These are phyloP conservation scores for Pythium periplocum DNA, from an alignment of 352 stramenopile genomes.

Conservation along the genomic window DNA sequence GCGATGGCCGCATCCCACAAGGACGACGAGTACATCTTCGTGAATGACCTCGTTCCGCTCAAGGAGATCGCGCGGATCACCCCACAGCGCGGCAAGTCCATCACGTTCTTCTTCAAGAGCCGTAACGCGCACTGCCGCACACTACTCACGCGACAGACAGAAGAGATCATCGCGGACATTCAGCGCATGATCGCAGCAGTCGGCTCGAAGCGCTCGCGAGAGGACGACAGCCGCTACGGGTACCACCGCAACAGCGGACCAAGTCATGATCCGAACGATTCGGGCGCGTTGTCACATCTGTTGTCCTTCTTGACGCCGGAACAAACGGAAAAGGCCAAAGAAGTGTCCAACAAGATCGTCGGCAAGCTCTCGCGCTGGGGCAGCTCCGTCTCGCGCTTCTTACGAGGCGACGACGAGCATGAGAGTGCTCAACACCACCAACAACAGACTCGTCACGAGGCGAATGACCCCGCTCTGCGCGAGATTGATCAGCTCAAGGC, in stretches of 20 bases:
- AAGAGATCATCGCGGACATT: slow-evolving; percentile 61
- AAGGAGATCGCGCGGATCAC: slow-evolving; percentile 72
- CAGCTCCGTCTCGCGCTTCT: slow-evolving; percentile 52
- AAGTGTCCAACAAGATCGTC: slow-evolving; percentile 80
- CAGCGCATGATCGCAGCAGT: slow-evolving; percentile 55
- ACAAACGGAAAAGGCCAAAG: slow-evolving; percentile 72
- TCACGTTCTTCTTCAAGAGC: slow-evolving; percentile 81
- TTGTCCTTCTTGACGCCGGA: slow-evolving; percentile 62
- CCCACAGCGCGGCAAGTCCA: slow-evolving; percentile 62
- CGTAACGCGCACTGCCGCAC: slow-evolving; percentile 52
- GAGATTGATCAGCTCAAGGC: slow-evolving; percentile 56
- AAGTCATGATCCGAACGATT: neutral
- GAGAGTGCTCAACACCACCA: slow-evolving; percentile 2
- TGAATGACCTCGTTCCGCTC: slow-evolving; percentile 58
- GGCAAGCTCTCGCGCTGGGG: slow-evolving; percentile 62
- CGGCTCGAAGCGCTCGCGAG: slow-evolving; percentile 32
- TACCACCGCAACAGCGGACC: slow-evolving; percentile 2
- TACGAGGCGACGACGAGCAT: slow-evolving; percentile 61
- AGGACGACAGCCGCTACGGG: slow-evolving; percentile 14
- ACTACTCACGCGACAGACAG: slow-evolving; percentile 64
- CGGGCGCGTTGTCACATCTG: slow-evolving; percentile 41
- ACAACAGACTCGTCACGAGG: neutral
- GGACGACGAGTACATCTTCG: slow-evolving; percentile 46
- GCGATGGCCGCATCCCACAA: neutral
- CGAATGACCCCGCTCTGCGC: slow-evolving; percentile 18